Base-by-base conservation (phyloP, 2,329 filamentous ascomycete genomes). In the Venturia carpophila region DNA sequence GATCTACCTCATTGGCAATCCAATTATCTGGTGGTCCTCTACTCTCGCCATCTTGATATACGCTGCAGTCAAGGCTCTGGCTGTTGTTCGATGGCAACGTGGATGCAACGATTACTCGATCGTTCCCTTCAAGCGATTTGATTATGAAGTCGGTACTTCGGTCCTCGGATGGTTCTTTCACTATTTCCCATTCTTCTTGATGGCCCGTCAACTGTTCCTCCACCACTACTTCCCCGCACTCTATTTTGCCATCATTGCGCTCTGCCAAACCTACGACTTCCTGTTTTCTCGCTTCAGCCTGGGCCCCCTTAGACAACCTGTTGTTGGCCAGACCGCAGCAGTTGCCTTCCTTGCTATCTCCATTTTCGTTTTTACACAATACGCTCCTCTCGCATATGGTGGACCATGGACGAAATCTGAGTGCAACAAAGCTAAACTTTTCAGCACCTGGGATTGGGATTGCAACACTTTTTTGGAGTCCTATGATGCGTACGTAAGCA, bases 111-210 rank as follows among this genome's bases (percentile, higher is more conserved):
- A 99, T 77, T 97, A 99, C 76, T 79, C 83, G 67, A 87, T 89
- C 74, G 76, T 86, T 61, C 89, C 84, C 47, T 96, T 97, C 83
- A 96, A 96, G 80, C 91, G 94, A 65, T 99, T 97, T 75, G 94
- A 97, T 77, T 97, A 97, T 73, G 94, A 99, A 77, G 86, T 97
- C 67, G 94, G 94, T 67, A 91, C 87, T 64, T 91, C 87, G 21
- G 89, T 97, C 41, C 84, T 99, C 10, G 94, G 90, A 70, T 99
- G 94, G 94, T 91, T 90, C 60, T 88, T 99, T 76, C 94, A 99
- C 78, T 99, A 97, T 81, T 97, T 99, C 82, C 94, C 94, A 13
- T 99, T 99, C 81, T 99, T 87, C 80, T 84, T 99, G 66, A 97
- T 99, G 94, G 87, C 94, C 74, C 92, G 94, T 71, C 94, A 99